Percentiles rank a stretch among this genome's conserved stretches.
Conservation (phyloP, 2,329 filamentous ascomycete species). For the Penicillium palitans region DNA sequence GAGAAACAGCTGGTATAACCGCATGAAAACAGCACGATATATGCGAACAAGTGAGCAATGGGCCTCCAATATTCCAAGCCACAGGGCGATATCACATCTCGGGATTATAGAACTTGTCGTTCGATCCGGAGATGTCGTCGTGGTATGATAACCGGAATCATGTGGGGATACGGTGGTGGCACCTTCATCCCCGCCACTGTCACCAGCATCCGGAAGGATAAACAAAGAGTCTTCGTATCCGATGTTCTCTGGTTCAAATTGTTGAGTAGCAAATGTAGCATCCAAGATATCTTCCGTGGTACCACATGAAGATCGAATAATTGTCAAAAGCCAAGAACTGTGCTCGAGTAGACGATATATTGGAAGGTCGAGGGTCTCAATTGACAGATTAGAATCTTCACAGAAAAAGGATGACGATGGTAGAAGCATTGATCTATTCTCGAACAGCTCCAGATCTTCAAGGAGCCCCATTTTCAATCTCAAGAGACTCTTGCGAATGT, state of each 20-base stretch:
- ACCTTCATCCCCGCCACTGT: conserved; percentile 1
- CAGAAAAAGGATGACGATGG: neutral
- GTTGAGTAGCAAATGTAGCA: neutral
- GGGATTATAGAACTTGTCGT: neutral
- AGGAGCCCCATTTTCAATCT: conserved; percentile 16
- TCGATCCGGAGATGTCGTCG: conserved; percentile 1
- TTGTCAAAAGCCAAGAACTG: conserved; percentile 16
- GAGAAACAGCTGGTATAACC: conserved; percentile 21
- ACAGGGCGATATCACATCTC: conserved; percentile 7
- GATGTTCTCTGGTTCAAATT: neutral
- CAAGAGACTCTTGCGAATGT: conserved; percentile 11
- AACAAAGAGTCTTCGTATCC: neutral
- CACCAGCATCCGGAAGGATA: neutral
- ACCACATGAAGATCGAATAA: conserved; percentile 7
- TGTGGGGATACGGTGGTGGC: conserved; percentile 8
- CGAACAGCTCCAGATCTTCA: conserved; percentile 18
- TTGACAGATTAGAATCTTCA: neutral
- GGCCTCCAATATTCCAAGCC: conserved; percentile 16
- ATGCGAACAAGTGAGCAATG: conserved; percentile 19
- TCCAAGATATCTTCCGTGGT: neutral
- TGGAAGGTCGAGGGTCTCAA: conserved; percentile 17
- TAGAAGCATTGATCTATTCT: neutral
- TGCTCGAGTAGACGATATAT: conserved; percentile 21
- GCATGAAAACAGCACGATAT: conserved; percentile 19
- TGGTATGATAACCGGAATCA: conserved; percentile 15